phyloP scores from a whole-genome alignment of 1,284 basidiomycete species.

The Trichosporon asahii region DNA sequence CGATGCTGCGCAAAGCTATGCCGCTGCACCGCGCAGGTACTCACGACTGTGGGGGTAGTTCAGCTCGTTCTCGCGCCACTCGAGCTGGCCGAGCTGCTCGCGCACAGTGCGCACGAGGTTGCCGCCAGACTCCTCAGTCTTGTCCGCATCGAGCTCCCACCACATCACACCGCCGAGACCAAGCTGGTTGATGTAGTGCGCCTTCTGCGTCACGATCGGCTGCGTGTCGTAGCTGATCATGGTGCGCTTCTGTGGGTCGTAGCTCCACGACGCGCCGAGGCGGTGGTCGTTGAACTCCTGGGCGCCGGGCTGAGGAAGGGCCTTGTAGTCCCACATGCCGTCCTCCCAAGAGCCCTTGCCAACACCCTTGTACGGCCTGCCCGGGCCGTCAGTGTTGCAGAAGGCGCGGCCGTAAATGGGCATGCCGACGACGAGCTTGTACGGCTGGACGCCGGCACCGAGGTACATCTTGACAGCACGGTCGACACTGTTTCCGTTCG shows the following conservation, averaged over 20 bases:
- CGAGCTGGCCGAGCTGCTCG: conserved; percentile 38
- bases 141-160: conserved; percentile 60
- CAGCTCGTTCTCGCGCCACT: conserved; percentile 41
- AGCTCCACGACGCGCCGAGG: conserved; percentile 63
- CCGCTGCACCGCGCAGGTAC: conserved; percentile 14
- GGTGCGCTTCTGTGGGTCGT: conserved; percentile 56
- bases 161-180: conserved; percentile 73
- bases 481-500: conserved; percentile 63
- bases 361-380: conserved; percentile 64
- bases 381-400: conserved; percentile 70
- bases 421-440: conserved; percentile 78
- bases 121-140: conserved; percentile 29
- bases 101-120: conserved; percentile 37
- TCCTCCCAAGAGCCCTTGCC: conserved; percentile 58
- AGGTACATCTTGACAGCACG: conserved; percentile 66
- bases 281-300: conserved; percentile 66
- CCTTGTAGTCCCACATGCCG: conserved; percentile 63
- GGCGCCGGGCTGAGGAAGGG: conserved; percentile 65
- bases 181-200: conserved; percentile 65
- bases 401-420: conserved; percentile 84
- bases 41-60: conserved; percentile 45
- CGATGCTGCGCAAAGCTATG: not conserved
- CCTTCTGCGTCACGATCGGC: conserved; percentile 67
- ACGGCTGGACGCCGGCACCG: conserved; percentile 63
- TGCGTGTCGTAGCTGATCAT: conserved; percentile 78